phyloP scores from a whole-genome alignment of 352 stramenopile genomes.

The Pythium dissimile region DNA sequence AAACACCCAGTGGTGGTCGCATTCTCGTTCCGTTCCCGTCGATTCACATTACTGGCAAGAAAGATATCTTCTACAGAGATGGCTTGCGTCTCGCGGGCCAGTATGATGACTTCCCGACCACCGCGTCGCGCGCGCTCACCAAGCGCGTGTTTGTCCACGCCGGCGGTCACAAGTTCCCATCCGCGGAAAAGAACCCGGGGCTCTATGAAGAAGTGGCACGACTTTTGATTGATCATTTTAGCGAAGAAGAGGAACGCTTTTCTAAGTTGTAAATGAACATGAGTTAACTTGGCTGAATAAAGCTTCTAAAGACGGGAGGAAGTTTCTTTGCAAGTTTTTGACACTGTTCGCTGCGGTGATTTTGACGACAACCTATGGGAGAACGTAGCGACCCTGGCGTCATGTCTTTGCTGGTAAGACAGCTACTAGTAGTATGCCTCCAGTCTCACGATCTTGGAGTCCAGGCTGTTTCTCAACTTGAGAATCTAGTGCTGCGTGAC shows the following conservation, averaged over 20 bases:
- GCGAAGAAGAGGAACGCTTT: background rate
- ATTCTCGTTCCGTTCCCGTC: slow-evolving; percentile 47
- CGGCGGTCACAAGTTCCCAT: slow-evolving; percentile 32
- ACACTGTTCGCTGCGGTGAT: too few species aligned
- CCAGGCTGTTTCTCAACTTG: too few species aligned
- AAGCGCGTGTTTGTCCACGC: slow-evolving; percentile 24
- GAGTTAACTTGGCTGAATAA: background rate
- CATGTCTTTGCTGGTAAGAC: too few species aligned
- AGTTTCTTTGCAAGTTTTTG: too few species aligned
- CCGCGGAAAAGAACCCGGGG: slow-evolving; percentile 10
- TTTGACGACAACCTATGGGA: too few species aligned
- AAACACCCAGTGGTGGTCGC: slow-evolving; percentile 26
- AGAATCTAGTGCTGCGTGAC: too few species aligned
- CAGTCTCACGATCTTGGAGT: too few species aligned
- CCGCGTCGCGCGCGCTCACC: background rate
- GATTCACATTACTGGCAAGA: slow-evolving; percentile 62
- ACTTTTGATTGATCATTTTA: slow-evolving; percentile 16
- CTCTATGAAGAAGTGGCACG: slow-evolving; percentile 30
- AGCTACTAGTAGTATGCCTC: too few species aligned
- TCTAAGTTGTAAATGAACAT: slow-evolving; percentile 3
- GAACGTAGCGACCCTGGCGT: too few species aligned
- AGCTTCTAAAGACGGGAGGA: too few species aligned
- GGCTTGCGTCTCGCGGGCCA: slow-evolving; percentile 33
- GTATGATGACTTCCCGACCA: slow-evolving; percentile 17
- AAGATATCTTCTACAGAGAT: slow-evolving; percentile 39